A percentile compares a stretch with the other conserved stretches of the same genome.
phyloP scores from a whole-genome alignment of 306 rosid genomes.

The Fragaria nilgerrensis region DNA sequence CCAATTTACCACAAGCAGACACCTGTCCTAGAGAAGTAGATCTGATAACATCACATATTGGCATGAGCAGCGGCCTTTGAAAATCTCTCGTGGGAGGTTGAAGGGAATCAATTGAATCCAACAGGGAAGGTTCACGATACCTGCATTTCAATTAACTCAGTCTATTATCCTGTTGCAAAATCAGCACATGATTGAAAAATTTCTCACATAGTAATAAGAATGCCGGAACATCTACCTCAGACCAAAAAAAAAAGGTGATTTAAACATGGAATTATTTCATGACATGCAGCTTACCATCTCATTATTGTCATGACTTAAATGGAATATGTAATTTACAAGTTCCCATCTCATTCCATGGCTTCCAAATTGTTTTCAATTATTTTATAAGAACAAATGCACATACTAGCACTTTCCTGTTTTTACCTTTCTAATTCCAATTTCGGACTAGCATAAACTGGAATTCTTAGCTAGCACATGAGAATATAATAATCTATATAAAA shows the following conservation, averaged over 20 bases:
- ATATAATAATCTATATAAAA: neutral
- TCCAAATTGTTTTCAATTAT: neutral
- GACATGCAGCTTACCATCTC: neutral
- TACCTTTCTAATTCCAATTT: neutral
- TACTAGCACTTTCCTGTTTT: neutral
- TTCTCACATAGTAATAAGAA: neutral
- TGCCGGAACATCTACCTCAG: neutral
- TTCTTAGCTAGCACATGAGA: neutral
- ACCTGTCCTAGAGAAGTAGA: slow-evolving; percentile 66
- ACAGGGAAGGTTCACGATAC: slow-evolving; percentile 74
- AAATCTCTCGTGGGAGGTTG: slow-evolving; percentile 84
- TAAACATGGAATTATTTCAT: neutral
- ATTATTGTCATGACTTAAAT: neutral
- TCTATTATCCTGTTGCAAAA: slow-evolving; percentile 5
- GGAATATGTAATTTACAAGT: neutral
- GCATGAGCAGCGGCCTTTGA: slow-evolving; percentile 86
- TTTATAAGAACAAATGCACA: neutral
- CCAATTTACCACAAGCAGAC: slow-evolving; percentile 91
- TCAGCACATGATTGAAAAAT: neutral
- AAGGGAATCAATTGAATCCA: slow-evolving; percentile 87
- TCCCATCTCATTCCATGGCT: neutral
- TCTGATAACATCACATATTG: slow-evolving; percentile 83
- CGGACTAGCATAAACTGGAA: neutral
- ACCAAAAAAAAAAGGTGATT: neutral
- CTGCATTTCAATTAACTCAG: slow-evolving; percentile 48